Percentiles rank a stretch among this genome's conserved stretches.
Evolutionary conservation across 2,329 filamentous ascomycete genomes (phyloP).

Genomic region (Aspergillus niger): DNA sequence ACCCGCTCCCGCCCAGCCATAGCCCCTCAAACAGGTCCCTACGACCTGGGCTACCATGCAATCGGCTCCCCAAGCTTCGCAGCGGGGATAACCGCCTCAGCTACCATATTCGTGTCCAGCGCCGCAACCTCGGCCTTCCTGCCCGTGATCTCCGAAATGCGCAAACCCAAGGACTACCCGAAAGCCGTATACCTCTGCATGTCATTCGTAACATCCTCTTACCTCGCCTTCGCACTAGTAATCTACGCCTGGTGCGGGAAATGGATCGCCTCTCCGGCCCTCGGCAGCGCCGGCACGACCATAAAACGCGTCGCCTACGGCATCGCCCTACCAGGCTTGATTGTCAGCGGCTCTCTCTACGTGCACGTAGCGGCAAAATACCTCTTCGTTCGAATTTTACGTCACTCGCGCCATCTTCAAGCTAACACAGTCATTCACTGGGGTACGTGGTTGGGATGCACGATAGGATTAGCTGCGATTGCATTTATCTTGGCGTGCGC

Average conservation of each 20-base stretch:
- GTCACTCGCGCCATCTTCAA: slow-evolving; percentile 55
- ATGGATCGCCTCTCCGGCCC: slow-evolving; percentile 63
- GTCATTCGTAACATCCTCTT: slow-evolving; percentile 58
- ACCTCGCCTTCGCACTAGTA: slow-evolving; percentile 61
- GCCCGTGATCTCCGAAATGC: slow-evolving; percentile 68
- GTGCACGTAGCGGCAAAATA: slow-evolving; percentile 55
- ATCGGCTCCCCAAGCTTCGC: slow-evolving; percentile 61
- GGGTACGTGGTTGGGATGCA: slow-evolving; percentile 54
- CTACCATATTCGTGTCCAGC: slow-evolving; percentile 62
- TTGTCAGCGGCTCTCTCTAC: slow-evolving; percentile 53
- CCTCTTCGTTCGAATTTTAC: slow-evolving; percentile 57
- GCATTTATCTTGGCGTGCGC: slow-evolving; percentile 56
- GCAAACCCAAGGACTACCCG: slow-evolving; percentile 59
- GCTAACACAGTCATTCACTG: slow-evolving; percentile 56
- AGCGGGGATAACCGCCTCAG: slow-evolving; percentile 59
- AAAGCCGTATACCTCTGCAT: slow-evolving; percentile 64
- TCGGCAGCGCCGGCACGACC: slow-evolving; percentile 61
- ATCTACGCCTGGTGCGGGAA: slow-evolving; percentile 64
- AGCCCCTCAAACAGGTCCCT: slow-evolving; percentile 61
- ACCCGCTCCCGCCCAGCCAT: slow-evolving; percentile 60
- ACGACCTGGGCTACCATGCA: slow-evolving; percentile 60
- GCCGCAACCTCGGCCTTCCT: slow-evolving; percentile 64
- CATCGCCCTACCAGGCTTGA: slow-evolving; percentile 57
- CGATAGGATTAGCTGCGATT: slow-evolving; percentile 44
- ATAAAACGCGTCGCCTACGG: slow-evolving; percentile 66